Base-by-base conservation (phyloP, 192 early-diverging fungal species). In the Umbelopsis sp. region DNA sequence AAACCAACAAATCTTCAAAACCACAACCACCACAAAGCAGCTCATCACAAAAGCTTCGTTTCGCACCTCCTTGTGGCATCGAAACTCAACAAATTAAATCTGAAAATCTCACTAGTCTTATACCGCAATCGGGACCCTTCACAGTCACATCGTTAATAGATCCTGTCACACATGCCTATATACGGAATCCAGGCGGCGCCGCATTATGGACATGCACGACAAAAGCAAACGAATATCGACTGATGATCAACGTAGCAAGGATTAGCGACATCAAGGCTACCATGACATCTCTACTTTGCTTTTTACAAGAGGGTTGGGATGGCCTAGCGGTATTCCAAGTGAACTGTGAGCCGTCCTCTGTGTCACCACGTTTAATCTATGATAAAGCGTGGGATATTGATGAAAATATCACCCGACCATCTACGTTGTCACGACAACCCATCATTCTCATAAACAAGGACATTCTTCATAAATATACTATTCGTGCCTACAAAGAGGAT, bases 111-210 rank as follows among this genome's bases (percentile, higher is more conserved):
- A 3, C 3, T 17, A 0, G 2, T 34, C 3, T 62, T 32, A 34
- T 49, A 17, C 47, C 56, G 24, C 56, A 31, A 62, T 62, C 56
- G 24, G 56, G 56, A 62, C 56, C 56, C 56, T 22, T 62, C 56
- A 62, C 56, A 36, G 56, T 62, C 26, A 31, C 56, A 34, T 62
- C 56, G 20, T 62, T 62, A 62, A 62, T 62, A 62, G 56, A 62
- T 26, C 56, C 56, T 62, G 56, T 62, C 31, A 62, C 56, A 62
- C 56, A 32, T 11, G 56, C 56, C 26, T 62, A 62, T 62, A 62
- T 62, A 62, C 56, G 56, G 56, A 62, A 67, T 26, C 43, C 66
- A 45, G 43, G 66, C 12, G 45, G 45, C 38, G 66, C 66, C 16
- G 43, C 66, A 4, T 22, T 67, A 31, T 67, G 66, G 66, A 67